These are phyloP conservation scores for Stagonosporopsis chrysanthemi DNA, from an alignment of 2,329 filamentous ascomycete species.

Conservation along the genomic window DNA sequence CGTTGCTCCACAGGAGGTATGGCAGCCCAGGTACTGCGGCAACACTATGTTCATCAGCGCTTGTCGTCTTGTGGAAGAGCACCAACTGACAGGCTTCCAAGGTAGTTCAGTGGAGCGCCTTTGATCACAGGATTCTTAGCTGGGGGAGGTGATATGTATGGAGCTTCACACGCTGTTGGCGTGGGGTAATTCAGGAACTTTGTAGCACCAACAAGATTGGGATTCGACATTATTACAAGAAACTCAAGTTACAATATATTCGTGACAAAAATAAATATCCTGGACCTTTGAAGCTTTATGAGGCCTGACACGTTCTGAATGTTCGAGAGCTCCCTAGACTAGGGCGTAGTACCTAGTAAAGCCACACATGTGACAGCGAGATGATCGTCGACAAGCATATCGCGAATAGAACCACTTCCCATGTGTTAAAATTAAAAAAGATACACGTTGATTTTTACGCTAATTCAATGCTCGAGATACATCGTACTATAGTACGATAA, in stretches of 20 bases:
- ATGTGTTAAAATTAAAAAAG: not conserved
- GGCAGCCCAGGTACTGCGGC: slow-evolving; percentile 68
- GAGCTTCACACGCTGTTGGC: slow-evolving; percentile 40
- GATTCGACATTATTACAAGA: slow-evolving; percentile 30
- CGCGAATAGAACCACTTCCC: not conserved
- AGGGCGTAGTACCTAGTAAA: not conserved
- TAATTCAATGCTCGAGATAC: slow-evolving; percentile 5
- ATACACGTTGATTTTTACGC: not conserved
- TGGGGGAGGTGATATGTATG: slow-evolving; percentile 46
- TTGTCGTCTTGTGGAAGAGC: slow-evolving; percentile 9
- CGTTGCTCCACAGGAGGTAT: slow-evolving; percentile 73
- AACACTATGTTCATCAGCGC: slow-evolving; percentile 57
- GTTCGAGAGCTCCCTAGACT: not conserved
- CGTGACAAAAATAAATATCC: not conserved
- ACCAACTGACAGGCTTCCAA: slow-evolving; percentile 64
- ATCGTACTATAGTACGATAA: slow-evolving; percentile 10
- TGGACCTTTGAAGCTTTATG: not conserved
- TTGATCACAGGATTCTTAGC: slow-evolving; percentile 72
- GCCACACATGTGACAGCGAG: slow-evolving; percentile 9
- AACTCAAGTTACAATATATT: not conserved
- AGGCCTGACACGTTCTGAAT: not conserved
- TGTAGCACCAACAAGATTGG: slow-evolving; percentile 19
- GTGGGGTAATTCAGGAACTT: slow-evolving; percentile 48
- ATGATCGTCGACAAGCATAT: not conserved
- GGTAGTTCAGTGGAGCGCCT: slow-evolving; percentile 69